A percentile compares a stretch with the other conserved stretches of the same genome.
Conservation (phyloP, 257 asterid genomes). For the Solanum pennellii region DNA sequence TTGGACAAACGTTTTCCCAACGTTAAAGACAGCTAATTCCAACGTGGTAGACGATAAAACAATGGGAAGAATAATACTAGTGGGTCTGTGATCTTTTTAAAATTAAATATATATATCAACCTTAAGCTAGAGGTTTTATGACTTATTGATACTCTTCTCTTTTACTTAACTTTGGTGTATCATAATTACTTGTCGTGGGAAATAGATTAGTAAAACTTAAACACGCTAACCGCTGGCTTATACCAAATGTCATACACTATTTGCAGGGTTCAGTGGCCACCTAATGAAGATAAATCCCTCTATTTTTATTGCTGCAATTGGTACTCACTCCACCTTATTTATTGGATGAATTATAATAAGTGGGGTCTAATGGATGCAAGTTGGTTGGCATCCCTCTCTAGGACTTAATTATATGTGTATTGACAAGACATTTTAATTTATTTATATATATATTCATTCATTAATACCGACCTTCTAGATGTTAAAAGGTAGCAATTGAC, state of each 20-base stretch:
- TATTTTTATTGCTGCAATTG: background rate
- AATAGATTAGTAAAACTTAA: background rate
- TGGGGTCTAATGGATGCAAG: background rate
- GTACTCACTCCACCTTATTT: background rate
- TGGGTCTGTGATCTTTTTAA: background rate
- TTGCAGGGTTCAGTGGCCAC: background rate
- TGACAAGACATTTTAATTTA: background rate
- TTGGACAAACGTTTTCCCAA: background rate
- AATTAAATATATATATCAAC: no score
- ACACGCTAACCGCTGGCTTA: background rate
- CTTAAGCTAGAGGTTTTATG: no score
- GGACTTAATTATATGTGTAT: background rate
- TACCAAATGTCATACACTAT: background rate
- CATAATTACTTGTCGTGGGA: background rate
- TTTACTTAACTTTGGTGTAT: no score
- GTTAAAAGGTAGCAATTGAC: background rate
- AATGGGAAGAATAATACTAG: background rate
- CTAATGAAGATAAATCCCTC: background rate
- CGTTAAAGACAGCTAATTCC: constrained; percentile 10
- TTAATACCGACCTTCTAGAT: background rate
- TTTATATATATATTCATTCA: background rate
- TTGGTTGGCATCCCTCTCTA: background rate
- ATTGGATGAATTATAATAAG: background rate
- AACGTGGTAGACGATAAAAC: background rate
- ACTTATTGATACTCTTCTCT: background rate